Evolutionary conservation across 2,329 filamentous ascomycete genomes (phyloP).

Genomic region (Trichoderma koningiopsis): DNA sequence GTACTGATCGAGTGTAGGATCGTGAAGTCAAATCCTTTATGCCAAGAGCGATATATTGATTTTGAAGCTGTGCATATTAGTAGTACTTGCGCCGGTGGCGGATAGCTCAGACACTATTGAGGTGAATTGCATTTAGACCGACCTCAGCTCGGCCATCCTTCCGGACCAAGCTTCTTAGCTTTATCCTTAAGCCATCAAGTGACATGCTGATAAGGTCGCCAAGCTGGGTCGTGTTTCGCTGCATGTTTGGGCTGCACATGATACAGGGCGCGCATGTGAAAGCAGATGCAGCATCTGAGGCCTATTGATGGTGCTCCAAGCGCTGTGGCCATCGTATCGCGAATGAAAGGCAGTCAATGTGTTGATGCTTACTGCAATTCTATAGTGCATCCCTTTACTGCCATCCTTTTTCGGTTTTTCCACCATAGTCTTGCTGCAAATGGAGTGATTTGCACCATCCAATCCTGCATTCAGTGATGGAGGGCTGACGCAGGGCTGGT

Average conservation of each 20-base stretch:
- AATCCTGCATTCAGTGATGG: not conserved
- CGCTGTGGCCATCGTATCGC: not conserved
- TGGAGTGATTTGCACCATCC: not conserved
- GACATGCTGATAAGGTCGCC: not conserved
- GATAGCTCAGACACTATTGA: not conserved
- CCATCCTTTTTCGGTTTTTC: not conserved
- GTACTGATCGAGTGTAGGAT: not conserved
- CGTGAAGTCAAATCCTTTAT: not conserved
- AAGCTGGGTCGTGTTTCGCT: not conserved
- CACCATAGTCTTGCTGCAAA: too few species aligned
- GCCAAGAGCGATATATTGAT: not conserved
- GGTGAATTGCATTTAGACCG: not conserved
- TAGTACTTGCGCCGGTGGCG: not conserved
- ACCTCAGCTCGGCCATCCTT: slow-evolving; percentile 3
- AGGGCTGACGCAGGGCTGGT: slow-evolving; percentile 8
- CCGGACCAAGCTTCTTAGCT: not conserved
- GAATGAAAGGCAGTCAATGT: not conserved
- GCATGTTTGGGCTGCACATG: not conserved
- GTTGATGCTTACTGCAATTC: not conserved
- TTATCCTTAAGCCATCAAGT: not conserved
- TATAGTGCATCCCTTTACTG: not conserved
- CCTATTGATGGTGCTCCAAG: not conserved
- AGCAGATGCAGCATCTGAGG: not conserved
- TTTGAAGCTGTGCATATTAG: not conserved
- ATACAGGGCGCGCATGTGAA: not conserved